Evolutionary conservation across 805 yeast species (phyloP).

Genomic region (Candida lessepsii): DNA sequence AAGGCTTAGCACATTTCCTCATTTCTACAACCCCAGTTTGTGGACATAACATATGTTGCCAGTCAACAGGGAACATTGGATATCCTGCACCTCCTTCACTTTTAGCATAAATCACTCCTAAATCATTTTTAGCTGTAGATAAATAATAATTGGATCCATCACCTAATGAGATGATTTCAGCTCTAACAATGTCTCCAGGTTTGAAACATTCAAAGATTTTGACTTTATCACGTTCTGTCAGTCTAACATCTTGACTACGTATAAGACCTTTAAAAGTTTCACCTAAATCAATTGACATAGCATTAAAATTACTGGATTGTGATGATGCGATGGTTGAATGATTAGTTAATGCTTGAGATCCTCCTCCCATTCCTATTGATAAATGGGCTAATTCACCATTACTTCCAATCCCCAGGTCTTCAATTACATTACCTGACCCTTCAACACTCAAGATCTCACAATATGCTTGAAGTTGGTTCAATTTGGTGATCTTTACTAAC

Average conservation of each 20-base stretch:
- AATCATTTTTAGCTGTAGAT: slow-evolving; percentile 83
- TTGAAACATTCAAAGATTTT: slow-evolving; percentile 73
- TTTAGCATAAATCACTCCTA: slow-evolving; percentile 91
- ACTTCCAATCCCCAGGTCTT: slow-evolving; percentile 67
- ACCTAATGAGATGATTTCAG: slow-evolving; percentile 80
- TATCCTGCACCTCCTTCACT: slow-evolving; percentile 68
- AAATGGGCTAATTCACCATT: slow-evolving; percentile 43
- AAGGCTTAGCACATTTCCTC: slow-evolving; percentile 93
- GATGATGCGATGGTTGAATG: slow-evolving; percentile 37
- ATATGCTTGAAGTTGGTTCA: slow-evolving; percentile 66
- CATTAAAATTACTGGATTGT: slow-evolving; percentile 38
- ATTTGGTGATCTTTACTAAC: slow-evolving; percentile 66
- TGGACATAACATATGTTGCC: slow-evolving; percentile 91
- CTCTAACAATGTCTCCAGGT: slow-evolving; percentile 93
- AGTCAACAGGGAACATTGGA: slow-evolving; percentile 83
- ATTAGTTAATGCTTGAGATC: slow-evolving; percentile 43
- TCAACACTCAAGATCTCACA: slow-evolving; percentile 74
- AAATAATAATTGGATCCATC: slow-evolving; percentile 91
- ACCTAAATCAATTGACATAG: slow-evolving; percentile 65
- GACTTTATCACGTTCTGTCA: slow-evolving; percentile 87
- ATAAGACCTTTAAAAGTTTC: slow-evolving; percentile 87
- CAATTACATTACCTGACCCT: slow-evolving; percentile 52
- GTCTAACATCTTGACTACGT: slow-evolving; percentile 82
- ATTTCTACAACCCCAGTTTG: slow-evolving; percentile 69
- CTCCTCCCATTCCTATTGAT: slow-evolving; percentile 49